Percentiles rank a stretch among this genome's conserved stretches.
phyloP scores from a whole-genome alignment of 192 early-diverging fungal genomes.

The Dissophora globulifera region DNA sequence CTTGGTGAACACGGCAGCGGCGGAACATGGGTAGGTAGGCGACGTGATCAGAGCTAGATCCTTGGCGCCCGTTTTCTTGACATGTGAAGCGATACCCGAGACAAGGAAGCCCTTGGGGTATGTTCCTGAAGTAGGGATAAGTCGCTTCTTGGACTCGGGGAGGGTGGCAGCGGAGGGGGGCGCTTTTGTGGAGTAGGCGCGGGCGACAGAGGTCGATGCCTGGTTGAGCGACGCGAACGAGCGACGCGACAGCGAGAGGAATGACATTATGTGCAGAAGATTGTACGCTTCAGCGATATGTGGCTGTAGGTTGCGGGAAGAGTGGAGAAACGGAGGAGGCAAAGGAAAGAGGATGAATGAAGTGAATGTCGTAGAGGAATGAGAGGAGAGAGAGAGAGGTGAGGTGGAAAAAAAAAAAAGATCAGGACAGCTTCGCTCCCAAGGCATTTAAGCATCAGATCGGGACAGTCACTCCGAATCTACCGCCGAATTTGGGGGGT shows the following conservation, averaged over 20 bases:
- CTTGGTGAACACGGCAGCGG: slow-evolving; percentile 91
- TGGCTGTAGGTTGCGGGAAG: no score
- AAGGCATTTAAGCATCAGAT: no score
- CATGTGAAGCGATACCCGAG: slow-evolving; percentile 75
- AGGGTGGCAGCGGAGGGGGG: slow-evolving; percentile 26
- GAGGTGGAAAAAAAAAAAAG: not conserved
- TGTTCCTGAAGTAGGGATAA: slow-evolving; percentile 77
- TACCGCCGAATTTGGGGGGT: no score
- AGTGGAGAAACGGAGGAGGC: no score
- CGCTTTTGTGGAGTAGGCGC: slow-evolving; percentile 42
- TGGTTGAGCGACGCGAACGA: not conserved
- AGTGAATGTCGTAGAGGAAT: not conserved
- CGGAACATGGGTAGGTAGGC: slow-evolving; percentile 70
- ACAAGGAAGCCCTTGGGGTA: slow-evolving; percentile 90
- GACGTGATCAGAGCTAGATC: slow-evolving; percentile 89
- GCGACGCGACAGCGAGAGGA: slow-evolving; percentile 21
- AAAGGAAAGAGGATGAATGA: not conserved
- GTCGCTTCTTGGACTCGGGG: slow-evolving; percentile 63
- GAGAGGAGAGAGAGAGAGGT: not conserved
- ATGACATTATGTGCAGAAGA: slow-evolving; percentile 23
- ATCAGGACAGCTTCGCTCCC: not conserved
- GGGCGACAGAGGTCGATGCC: slow-evolving; percentile 4
- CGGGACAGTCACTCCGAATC: no score
- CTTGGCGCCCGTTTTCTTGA: slow-evolving; percentile 84
- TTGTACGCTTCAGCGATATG: no score